Evolutionary conservation across 2,329 filamentous ascomycete genomes (phyloP), one percentile per base, ranked within the genome.

Genomic region (Aspergillus caelatus): DNA sequence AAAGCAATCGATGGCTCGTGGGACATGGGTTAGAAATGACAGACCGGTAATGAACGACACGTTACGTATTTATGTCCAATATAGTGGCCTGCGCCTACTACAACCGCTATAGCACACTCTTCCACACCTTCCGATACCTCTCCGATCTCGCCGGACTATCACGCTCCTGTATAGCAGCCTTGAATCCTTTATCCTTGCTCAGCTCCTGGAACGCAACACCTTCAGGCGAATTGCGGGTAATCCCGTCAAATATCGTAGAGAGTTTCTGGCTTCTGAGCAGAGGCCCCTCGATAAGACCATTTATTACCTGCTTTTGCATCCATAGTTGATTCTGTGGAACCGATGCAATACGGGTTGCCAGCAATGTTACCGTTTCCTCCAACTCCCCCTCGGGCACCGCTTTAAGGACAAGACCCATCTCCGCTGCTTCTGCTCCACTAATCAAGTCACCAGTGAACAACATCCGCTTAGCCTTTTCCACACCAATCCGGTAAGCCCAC

Each of bases 401-500:
- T 53, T 64, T 58, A 4, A 64, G n/a, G 11, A 64, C 59, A 11
- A 64, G 53, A 10, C 62, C 62, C 59, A 64, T 62, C 0, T 46
- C 48, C 19, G 30, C 60, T 3, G 62, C 62, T 28, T 62, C 59
- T 11, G 30, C 21, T 9, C 62, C 62, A 36, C 62, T 64, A 7
- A 64, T 39, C 10, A 64, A 30, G 53, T 64, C 62, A 7, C 62
- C 62, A 3, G 62, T 64, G 19, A 64, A 64, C 3, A 64, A 48
- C 62, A 64, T 64, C 16, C 62, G 36, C n/a, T 64, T 64, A 6
- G 62, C 62, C 39, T 60, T 62, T 11, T 65, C 63, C 10, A 55
- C 32, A 1, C 60, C 60, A 16, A 62, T 36, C 3, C 63, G 57
- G 26, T 54, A 65, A n/a, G 63, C 60, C 63, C 63, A 65, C 56